Conservation (phyloP, 345 rosid species). For the Lepidium sativum region DNA sequence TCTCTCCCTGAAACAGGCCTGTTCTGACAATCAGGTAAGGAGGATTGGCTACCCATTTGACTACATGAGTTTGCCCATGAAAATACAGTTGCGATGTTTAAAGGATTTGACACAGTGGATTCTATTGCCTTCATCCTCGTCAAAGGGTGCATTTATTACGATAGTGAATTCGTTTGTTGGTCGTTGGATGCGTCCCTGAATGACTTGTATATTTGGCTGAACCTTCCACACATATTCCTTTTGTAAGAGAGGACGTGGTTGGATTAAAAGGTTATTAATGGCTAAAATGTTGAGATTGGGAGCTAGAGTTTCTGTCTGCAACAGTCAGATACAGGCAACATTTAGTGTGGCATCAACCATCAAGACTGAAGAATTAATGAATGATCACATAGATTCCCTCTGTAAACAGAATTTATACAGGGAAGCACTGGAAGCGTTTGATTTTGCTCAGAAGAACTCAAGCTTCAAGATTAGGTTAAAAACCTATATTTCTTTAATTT, state of each 20-base stretch:
- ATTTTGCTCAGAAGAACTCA: slow-evolving; percentile 25
- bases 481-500: slow-evolving; percentile 34
- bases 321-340: not conserved
- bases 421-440: slow-evolving; percentile 50
- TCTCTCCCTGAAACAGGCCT: not conserved
- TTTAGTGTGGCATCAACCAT: slow-evolving; percentile 8
- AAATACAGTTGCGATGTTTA: not conserved
- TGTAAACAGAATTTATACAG: slow-evolving; percentile 28
- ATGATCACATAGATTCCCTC: slow-evolving; percentile 35
- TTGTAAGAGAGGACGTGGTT: not conserved
- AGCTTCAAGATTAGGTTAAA: slow-evolving; percentile 22
- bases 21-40: not conserved
- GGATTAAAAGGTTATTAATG: slow-evolving; percentile 1
- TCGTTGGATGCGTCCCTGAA: not conserved
- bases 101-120: not conserved
- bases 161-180: not conserved
- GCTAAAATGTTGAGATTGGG: not conserved
- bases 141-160: not conserved
- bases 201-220: not conserved
- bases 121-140: not conserved
- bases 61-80: not conserved
- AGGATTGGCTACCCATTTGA: not conserved
- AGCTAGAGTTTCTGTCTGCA: slow-evolving; percentile 4
- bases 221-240: slow-evolving; percentile 1
- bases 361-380: slow-evolving; percentile 30